A percentile compares a stretch with the other conserved stretches of the same genome.
Evolutionary conservation across 106 monocot genomes (phyloP).

Genomic region (Xerophyta viscosa): DNA sequence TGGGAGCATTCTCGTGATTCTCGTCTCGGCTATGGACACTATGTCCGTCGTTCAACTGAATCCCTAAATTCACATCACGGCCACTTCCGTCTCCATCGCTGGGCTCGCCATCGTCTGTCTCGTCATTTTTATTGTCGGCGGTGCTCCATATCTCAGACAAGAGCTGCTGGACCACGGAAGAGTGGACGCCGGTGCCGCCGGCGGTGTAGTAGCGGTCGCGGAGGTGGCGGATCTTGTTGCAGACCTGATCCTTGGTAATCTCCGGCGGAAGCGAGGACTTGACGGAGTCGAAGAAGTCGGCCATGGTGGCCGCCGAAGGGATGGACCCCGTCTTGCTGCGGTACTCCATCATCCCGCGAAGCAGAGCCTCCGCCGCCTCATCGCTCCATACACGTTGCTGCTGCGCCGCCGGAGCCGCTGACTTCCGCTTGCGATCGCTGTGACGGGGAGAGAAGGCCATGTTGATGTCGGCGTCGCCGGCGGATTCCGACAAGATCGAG

Average conservation of each 20-base stretch:
- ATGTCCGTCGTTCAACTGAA: no score
- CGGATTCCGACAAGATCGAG: no score
- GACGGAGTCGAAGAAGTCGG: neutral
- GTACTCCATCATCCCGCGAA: neutral
- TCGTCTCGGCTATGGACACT: no score
- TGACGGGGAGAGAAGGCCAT: no score
- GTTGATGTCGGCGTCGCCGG: no score
- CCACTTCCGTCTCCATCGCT: no score
- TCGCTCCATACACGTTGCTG: no score
- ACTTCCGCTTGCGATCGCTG: no score
- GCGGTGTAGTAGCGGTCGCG: neutral
- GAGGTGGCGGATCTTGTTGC: slow-evolving; percentile 4
- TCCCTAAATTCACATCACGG: no score
- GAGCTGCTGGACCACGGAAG: neutral
- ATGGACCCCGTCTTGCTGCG: neutral
- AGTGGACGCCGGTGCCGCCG: neutral
- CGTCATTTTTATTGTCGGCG: neutral
- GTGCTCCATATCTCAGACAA: neutral
- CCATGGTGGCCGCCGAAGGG: neutral
- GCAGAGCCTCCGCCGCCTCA: neutral
- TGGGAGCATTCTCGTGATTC: no score
- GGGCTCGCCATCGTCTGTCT: neutral
- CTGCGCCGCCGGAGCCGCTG: no score
- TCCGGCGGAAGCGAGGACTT: neutral
- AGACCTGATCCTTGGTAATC: slow-evolving; percentile 1